Evolutionary conservation across 148 eudicot species (phyloP), one percentile per base, ranked within the genome.

Genomic region (Persicaria tinctoria): DNA sequence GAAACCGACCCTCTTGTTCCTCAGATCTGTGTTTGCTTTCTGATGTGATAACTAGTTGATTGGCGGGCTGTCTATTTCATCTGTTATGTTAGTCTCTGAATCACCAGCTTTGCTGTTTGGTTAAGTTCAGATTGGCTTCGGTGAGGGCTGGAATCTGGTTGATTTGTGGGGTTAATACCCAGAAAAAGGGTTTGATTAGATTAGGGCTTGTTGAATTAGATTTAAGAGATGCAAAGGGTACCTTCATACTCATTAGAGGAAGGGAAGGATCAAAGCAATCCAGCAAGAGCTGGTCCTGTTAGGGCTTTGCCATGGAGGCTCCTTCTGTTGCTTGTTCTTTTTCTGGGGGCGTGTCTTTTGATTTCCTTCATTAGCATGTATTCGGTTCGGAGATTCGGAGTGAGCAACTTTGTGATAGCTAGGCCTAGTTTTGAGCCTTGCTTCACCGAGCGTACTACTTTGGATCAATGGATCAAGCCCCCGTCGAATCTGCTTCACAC

Each of bases 251-350:
- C 85, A 70, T 78, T 89, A 85, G 98, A 91, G 70, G 93, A 91
- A 74, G 95, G 90, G 68, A 91, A 91, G 75, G 93, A 93, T 70
- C 81, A 84, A 38, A 75, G 10, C 70, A 73, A 72, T 78, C 50
- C 72, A 73, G 73, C 55, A 50, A 91, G 89, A 81, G 74, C 86
- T 70, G 81, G 50, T 57, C 88, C 83, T 68, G 60, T 85, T 75
- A 89, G 91, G 83, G 97, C 73, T 80, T 79, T 91, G 49, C 93
- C 93, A 47, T 79, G 82, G 47, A 89, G 87, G 74, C 74, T 89
- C 20, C 86, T 88, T 18, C 72, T 81, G 20, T 68, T 91, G 13
- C 83, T 91, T 11, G 81, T 83, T 17, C 70, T 89, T 55, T 88
- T 93, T 78, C 78, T 93, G 56, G 78, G 79, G 5, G 23, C 91